These are phyloP conservation scores for Xanthoceras sorbifolium DNA, from an alignment of 345 rosid species.

Conservation along the genomic window DNA sequence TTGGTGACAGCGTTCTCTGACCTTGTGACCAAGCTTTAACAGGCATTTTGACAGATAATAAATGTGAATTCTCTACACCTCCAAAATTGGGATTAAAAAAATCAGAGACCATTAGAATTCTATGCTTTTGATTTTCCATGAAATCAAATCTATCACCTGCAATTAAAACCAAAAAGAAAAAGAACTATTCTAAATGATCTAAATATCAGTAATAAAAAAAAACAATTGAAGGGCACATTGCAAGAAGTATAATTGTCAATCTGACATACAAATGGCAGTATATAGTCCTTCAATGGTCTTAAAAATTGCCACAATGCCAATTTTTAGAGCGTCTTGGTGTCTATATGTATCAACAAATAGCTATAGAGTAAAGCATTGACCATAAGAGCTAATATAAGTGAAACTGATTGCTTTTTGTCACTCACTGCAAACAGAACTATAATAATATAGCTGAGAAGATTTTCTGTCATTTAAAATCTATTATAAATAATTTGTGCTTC, in stretches of 20 bases:
- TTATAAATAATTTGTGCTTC: too few species aligned
- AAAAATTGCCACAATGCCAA: neutral
- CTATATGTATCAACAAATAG: neutral
- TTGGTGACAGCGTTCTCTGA: constrained; percentile 25
- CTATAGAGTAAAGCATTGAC: too few species aligned
- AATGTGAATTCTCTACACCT: constrained; percentile 93
- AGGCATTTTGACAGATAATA: constrained; percentile 91
- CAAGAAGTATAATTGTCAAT: neutral
- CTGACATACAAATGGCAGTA: neutral
- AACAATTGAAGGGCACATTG: neutral
- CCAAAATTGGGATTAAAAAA: constrained; percentile 97
- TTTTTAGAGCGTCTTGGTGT: neutral
- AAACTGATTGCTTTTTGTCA: too few species aligned
- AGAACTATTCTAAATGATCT: neutral
- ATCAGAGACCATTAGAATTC: constrained; percentile 91
- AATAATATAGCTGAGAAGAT: too few species aligned
- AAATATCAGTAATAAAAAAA: neutral
- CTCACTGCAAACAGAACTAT: too few species aligned
- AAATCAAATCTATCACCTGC: constrained; percentile 31
- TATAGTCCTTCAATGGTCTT: too few species aligned
- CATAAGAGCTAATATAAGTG: too few species aligned
- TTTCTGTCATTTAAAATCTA: too few species aligned
- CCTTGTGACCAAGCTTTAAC: constrained; percentile 94
- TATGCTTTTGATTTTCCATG: constrained; percentile 63
- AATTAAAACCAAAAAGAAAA: constrained; percentile 6